Evolutionary conservation across 1,284 basidiomycete genomes (phyloP), one percentile per base, ranked within the genome.

Genomic region (Irpex sp.): DNA sequence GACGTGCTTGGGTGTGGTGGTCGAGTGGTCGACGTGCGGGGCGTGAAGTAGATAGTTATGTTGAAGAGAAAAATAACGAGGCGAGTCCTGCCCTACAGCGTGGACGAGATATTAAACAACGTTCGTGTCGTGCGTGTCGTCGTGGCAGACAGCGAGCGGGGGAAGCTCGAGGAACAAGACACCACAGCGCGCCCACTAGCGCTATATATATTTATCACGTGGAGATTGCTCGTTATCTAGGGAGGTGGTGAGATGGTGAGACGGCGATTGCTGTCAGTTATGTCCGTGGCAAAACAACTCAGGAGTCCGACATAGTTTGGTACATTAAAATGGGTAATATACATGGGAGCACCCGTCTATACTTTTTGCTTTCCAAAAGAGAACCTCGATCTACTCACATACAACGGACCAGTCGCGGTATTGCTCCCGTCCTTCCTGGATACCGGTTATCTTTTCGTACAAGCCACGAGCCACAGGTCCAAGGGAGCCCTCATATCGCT

Each of bases 351-450:
- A 19, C 51, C 13, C 51, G 51, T 52, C 9, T 13, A n/a, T 13
- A 17, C 26, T 21, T n/a, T 58, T 13, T 13, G 51, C 19, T 26
- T 31, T 37, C 36, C 17, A 5, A 34, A 34, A 6, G 31, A 6
- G 31, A 4, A 34, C n/a, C 40, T n/a, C n/a, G 15, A 6, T 47
- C 64, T 64, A 68, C 21, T 64, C 67, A 67, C 79, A 80, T n/a
- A 68, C 63, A 5, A 85, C 80, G 47, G 79, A 79, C 87, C 86
- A 88, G 1, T 77, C 78, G 63, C 84, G 68, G 73, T 81, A 85
- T 67, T 82, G 76, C 6, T 78, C 73, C 66, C 78, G 79, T 2
- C 90, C 91, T 65, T 86, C 82, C 74, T 92, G 89, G 44, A 93
- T 86, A 65, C 81, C 85, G 9, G 83, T 75, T 55, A 93, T 77